Evolutionary conservation across 2,329 filamentous ascomycete genomes (phyloP).

Genomic region (Colletotrichum sp.): DNA sequence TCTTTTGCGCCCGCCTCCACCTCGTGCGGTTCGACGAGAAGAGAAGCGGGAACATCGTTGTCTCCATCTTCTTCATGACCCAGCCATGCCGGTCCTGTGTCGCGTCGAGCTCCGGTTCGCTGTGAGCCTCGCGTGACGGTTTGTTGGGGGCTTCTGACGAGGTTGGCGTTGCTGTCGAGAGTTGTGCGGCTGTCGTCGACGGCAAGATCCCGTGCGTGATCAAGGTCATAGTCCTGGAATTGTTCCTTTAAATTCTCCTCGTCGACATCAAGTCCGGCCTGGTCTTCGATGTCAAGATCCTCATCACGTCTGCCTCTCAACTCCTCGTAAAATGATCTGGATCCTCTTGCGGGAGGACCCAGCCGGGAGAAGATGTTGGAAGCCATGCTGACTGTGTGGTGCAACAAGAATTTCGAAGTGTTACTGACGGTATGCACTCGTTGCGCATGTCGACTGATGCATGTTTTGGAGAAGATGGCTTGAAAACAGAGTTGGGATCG

Average conservation of each 20-base stretch:
- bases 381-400: conserved; percentile 40
- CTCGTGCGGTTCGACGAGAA: conserved; percentile 60
- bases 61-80: conserved; percentile 54
- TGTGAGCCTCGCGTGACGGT: neutral
- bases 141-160: conserved; percentile 11
- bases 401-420: neutral
- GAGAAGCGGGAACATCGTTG: conserved; percentile 68
- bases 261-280: conserved; percentile 49
- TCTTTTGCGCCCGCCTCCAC: neutral
- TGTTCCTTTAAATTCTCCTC: conserved; percentile 58
- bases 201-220: conserved; percentile 44
- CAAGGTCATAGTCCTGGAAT: conserved; percentile 56
- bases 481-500: neutral
- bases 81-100: conserved; percentile 30
- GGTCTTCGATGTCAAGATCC: conserved; percentile 44
- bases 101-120: conserved; percentile 3
- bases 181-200: conserved; percentile 52
- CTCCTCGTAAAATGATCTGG: conserved; percentile 55
- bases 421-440: neutral
- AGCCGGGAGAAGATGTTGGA: conserved; percentile 54
- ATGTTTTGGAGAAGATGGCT: neutral
- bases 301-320: conserved; percentile 44
- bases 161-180: conserved; percentile 38
- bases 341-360: conserved; percentile 35
- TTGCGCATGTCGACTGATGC: neutral